Evolutionary conservation across 2,329 filamentous ascomycete species (phyloP).

Genomic region (Colletotrichum camelliae): DNA sequence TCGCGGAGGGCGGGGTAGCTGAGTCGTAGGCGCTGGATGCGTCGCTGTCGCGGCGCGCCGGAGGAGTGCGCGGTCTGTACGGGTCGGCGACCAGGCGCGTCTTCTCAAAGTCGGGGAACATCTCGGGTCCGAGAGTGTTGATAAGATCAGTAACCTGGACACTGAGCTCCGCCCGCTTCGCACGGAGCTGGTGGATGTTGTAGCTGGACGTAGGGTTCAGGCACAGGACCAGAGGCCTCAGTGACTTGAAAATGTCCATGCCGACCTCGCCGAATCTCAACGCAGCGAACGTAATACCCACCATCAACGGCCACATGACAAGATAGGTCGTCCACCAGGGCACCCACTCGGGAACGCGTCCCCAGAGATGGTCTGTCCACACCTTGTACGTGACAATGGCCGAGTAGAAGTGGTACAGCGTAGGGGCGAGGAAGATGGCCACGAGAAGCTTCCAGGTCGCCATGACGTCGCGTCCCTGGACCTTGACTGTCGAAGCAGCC

Average conservation of each 20-base stretch:
- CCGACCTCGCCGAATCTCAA: conserved; percentile 96
- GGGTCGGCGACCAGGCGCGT: conserved; percentile 71
- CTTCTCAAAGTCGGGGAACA: conserved; percentile 95
- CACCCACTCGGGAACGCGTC: conserved; percentile 80
- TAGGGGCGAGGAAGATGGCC: conserved; percentile 81
- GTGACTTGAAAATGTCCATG: conserved; percentile 97
- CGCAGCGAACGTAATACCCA: conserved; percentile 88
- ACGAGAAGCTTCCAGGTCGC: conserved; percentile 94
- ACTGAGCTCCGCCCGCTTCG: conserved; percentile 75
- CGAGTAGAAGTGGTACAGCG: conserved; percentile 84
- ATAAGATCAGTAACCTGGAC: conserved; percentile 88
- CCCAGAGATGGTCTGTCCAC: conserved; percentile 81
- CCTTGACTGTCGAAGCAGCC: conserved; percentile 86
- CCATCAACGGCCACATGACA: conserved; percentile 80
- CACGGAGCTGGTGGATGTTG: conserved; percentile 79
- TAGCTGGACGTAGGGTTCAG: conserved; percentile 85
- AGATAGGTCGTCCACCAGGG: conserved; percentile 80
- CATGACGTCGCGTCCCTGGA: conserved; percentile 88
- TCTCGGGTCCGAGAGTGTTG: conserved; percentile 92
- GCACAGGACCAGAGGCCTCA: conserved; percentile 85
- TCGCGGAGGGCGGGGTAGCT: conserved; percentile 44
- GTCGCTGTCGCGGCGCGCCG: conserved; percentile 52
- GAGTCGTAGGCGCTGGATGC: conserved; percentile 46
- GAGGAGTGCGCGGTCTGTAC: conserved; percentile 29
- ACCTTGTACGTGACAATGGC: conserved; percentile 77